A percentile compares a stretch with the other conserved stretches of the same genome.
Conservation (phyloP, 192 early-diverging fungal genomes). For the Chytriomyces sp. region DNA sequence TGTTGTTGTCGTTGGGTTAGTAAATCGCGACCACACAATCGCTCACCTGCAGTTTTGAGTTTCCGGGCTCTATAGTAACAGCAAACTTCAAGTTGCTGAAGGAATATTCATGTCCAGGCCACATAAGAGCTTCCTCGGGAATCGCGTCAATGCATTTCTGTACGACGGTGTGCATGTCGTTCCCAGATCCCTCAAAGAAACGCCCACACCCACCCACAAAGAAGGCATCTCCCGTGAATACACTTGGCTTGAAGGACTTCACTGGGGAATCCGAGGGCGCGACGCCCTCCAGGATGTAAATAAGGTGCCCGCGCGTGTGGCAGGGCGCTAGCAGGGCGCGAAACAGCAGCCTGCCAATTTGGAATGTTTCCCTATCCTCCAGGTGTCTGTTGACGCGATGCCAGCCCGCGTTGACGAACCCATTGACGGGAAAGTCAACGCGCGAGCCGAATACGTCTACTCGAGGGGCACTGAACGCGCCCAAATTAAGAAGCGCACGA, state of each 20-base stretch:
- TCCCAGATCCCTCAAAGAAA: background rate
- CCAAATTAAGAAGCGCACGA: no score
- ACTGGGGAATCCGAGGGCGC: no score
- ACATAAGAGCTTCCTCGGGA: background rate
- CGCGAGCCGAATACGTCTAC: constrained; percentile 10
- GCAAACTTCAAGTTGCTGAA: constrained; percentile 10
- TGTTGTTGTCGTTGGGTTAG: background rate
- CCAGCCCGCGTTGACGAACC: background rate
- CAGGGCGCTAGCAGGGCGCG: background rate
- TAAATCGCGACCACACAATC: background rate
- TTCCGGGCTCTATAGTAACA: background rate
- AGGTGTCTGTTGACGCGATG: constrained; percentile 8
- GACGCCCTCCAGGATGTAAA: background rate
- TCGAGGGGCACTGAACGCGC: background rate
- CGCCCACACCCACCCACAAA: constrained; percentile 19
- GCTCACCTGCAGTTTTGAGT: background rate
- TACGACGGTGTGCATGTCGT: constrained; percentile 8
- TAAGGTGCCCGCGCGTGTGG: constrained; percentile 9
- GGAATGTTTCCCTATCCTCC: background rate
- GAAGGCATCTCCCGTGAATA: constrained; percentile 17
- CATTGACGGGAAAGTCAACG: constrained; percentile 15
- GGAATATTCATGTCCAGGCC: constrained; percentile 12
- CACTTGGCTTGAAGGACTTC: background rate
- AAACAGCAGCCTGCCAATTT: background rate
- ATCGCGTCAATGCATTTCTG: background rate